Percentiles rank a stretch among this genome's conserved stretches.
Conservation (phyloP, 2,329 filamentous ascomycete genomes). For the Pseudovirgaria hyperparasitica region DNA sequence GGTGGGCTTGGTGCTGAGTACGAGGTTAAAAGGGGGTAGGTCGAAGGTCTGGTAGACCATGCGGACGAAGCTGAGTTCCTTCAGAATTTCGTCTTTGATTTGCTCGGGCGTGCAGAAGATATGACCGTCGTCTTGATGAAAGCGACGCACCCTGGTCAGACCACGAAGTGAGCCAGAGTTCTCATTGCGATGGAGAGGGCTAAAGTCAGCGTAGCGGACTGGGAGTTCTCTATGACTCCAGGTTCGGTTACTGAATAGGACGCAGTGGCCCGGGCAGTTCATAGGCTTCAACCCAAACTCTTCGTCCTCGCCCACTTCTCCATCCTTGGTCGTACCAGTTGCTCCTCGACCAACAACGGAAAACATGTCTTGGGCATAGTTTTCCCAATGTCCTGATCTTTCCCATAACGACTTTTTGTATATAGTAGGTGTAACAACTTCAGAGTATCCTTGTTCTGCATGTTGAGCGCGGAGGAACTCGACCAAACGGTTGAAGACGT, state of each 20-base stretch:
- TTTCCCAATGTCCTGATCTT: slow-evolving; percentile 74
- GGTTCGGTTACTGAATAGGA: slow-evolving; percentile 63
- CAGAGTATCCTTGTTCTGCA: slow-evolving; percentile 70
- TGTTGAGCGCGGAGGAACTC: slow-evolving; percentile 76
- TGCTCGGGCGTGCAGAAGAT: slow-evolving; percentile 76
- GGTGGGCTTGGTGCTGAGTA: slow-evolving; percentile 64
- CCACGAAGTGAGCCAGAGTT: slow-evolving; percentile 70
- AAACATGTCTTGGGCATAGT: slow-evolving; percentile 90
- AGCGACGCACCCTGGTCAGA: slow-evolving; percentile 70
- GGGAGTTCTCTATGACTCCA: slow-evolving; percentile 72
- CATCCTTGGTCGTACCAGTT: slow-evolving; percentile 27
- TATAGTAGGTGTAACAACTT: slow-evolving; percentile 81
- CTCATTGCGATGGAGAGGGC: slow-evolving; percentile 76
- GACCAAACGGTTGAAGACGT: slow-evolving; percentile 72
- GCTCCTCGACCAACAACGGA: slow-evolving; percentile 51
- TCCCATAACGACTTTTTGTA: slow-evolving; percentile 85
- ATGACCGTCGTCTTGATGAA: slow-evolving; percentile 85
- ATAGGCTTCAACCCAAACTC: slow-evolving; percentile 82
- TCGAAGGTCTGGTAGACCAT: slow-evolving; percentile 58
- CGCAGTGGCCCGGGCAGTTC: slow-evolving; percentile 84
- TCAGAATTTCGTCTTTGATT: slow-evolving; percentile 60
- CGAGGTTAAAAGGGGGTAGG: slow-evolving; percentile 60
- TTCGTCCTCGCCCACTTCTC: slow-evolving; percentile 45
- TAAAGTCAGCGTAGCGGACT: slow-evolving; percentile 77
- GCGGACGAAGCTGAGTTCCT: slow-evolving; percentile 61